Evolutionary conservation across 495 filamentous ascomycete genomes (phyloP), one percentile per base, ranked within the genome.

Genomic region (Aspergillus baeticus): DNA sequence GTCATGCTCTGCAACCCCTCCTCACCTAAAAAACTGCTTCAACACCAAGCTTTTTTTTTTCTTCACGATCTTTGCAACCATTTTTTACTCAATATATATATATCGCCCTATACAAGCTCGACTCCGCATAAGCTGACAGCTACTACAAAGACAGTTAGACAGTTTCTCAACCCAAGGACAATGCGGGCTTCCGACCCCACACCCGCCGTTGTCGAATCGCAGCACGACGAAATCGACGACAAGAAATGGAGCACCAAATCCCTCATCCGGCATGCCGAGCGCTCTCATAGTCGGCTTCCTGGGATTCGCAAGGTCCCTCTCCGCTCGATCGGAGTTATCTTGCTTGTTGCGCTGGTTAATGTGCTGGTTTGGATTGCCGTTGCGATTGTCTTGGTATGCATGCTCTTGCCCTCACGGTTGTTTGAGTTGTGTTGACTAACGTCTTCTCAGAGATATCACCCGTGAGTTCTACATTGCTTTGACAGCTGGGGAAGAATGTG

Each of bases 281-380:
- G 63, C 48, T 77, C 68, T 13, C 78, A 84, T 67, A 54, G 60
- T 46, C 74, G 70, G 15, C 66, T 81, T 14, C 82, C 82, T 0
- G 73, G 74, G 0, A 65, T 85, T 43, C 67, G 74, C 21, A 79
- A 76, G 49, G 65, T 96, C 22, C 87, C 91, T 1, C 72, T 82
- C 1, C 78, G 83, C 1, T 88, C 87, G 0, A 61, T 91, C 29
- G 79, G 70, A 0, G 86, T 93, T 33, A 92, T 96, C 37, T 46
- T 75, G 46, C 68, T 83, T 11, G 72, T 96, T 33, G 71, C 86
- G 1, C 41, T 80, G 15, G 69, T 88, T 55, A 96, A 96, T 73
- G 63, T 80, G 18, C 21, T 88, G 5, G 80, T 88, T 10, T 96
- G 91, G 91, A 77, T 82, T 55, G 86, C 80, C 6, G 82, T 84